Base-by-base conservation (phyloP, 2,329 filamentous ascomycete genomes). In the Triangularia setosa region DNA sequence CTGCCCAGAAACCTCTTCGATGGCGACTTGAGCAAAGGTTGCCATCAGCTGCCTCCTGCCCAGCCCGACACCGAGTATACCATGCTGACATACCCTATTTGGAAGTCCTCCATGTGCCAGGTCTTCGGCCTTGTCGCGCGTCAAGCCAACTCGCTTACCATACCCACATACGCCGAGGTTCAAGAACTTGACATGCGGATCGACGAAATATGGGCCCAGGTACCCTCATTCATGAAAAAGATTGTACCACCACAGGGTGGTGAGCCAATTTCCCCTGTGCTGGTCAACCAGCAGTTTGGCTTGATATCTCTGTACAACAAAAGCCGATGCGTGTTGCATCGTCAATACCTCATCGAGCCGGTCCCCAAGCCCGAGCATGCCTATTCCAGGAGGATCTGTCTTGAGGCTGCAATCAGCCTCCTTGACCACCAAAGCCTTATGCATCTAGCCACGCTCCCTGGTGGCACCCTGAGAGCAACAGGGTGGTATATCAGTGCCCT, bases 1-100 rank as follows among this genome's bases (percentile, higher is more conserved):
- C 73, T 86, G 21, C 88, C 88, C 16, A 79, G 80, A 30, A 90
- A 90, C 72, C 73, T 90, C 30, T 79, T 84, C 60, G 88, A 91
- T 72, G 83, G 86, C 30, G 88, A 90, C 68, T 79, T 80, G 66
- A 82, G 86, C 72, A 76, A 84, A 64, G 16, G 21, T 7, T 81
- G 78, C 54, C 75, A 75, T 27, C 79, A 80, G 54, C 74, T 91
- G 48, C 88, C 88, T 0, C 80, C 81, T 0, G 75, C 82, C 1
- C 79, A 87, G 18, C 85, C 87, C 1, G 71, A 77, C n/a, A 77
- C 79, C 3, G 86, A 90, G 67, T 83, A 86, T 60, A 90, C 88
- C 0, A 77, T 81, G 2, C 79, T 85, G 74, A 82, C 81, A 18
- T 87, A 87, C 63, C 78, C 81, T 1, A 82, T 85, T 48, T 76